Evolutionary conservation across 176 grass and related monocot species (phyloP), one percentile per base, ranked within the genome.

Genomic region (Rhynchospora tenuis): DNA sequence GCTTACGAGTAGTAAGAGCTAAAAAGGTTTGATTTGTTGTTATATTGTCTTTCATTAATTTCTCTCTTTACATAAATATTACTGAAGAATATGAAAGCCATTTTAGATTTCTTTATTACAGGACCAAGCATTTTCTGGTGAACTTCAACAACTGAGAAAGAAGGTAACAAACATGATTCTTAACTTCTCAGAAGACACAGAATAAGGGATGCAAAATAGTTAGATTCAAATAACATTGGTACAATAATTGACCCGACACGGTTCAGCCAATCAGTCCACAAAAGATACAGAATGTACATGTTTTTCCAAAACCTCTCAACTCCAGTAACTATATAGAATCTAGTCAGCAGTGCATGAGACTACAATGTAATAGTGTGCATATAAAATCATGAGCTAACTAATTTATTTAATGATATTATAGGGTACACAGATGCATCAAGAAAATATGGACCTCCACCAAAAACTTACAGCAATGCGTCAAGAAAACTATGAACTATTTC

Each of bases 361-460:
- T 51, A 17, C 66, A 70, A 70, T 31, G 1, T 69, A n/a, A 43
- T 38, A 33, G 17, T 70, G 19, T 9, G 7, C 66, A 76, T 76
- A 55, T 29, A 50, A 77, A 48, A 56, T 56, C 8, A 6, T 22
- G 67, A 13, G 52, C 33, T 46, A 60, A 59, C 60, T 66, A 16
- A 48, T 52, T 86, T 78, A 38, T 38, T 58, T 27, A 24, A 56
- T 45, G 68, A 16, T 60, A 60, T 76, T 59, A 28, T 56, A 89
- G 87, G 83, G 74, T 59, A 89, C 47, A 11, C 54, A 81, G 68
- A 74, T 85, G 60, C 59, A 89, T 50, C 75, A 85, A 76, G 76
- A 89, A 47, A 89, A 89, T 42, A 55, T 85, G 26, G 83, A 85
- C 12, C 83, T 89, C 19, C 59, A 80, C 38, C 59, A 81, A 65